These are phyloP conservation scores for Pachysandra terminalis DNA, from an alignment of 164 flowering plant species.

Conservation along the genomic window DNA sequence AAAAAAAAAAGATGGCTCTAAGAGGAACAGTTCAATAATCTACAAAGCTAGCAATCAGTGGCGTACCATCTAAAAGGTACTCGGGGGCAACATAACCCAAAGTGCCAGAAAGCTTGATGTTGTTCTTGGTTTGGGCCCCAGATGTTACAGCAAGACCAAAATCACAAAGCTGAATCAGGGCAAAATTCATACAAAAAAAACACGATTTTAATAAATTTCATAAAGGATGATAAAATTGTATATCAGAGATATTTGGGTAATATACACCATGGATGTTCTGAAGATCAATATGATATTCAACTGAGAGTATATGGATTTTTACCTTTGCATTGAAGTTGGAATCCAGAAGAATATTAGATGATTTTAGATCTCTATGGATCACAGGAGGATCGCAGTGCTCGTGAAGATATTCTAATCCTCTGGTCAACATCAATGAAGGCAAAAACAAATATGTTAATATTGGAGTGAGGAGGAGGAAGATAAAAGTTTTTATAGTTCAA, in stretches of 20 bases:
- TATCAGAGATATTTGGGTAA: background rate
- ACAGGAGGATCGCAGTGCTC: conserved; percentile 87
- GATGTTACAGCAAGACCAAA: conserved; percentile 80
- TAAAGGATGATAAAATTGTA: background rate
- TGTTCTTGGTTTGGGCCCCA: conserved; percentile 57
- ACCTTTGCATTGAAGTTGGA: conserved; percentile 93
- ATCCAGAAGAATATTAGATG: conserved; percentile 93
- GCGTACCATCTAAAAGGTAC: conserved; percentile 87
- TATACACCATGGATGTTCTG: no score
- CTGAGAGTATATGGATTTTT: conserved; percentile 1
- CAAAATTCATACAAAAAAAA: background rate
- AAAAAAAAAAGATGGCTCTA: no score
- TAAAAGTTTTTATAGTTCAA: background rate
- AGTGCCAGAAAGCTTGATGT: conserved; percentile 81
- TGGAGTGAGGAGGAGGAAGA: background rate
- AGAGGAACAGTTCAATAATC: background rate
- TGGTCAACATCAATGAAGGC: conserved; percentile 32
- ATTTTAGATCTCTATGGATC: conserved; percentile 96
- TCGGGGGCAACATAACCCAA: conserved; percentile 96
- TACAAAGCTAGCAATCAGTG: conserved; percentile 2
- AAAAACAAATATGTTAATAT: conserved; percentile 9
- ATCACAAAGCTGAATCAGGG: conserved; percentile 69
- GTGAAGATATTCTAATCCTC: conserved; percentile 93
- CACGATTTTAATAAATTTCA: background rate
- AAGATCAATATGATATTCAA: background rate